phyloP scores from a whole-genome alignment of 495 filamentous ascomycete genomes.

The Aspergillus conjunctus region DNA sequence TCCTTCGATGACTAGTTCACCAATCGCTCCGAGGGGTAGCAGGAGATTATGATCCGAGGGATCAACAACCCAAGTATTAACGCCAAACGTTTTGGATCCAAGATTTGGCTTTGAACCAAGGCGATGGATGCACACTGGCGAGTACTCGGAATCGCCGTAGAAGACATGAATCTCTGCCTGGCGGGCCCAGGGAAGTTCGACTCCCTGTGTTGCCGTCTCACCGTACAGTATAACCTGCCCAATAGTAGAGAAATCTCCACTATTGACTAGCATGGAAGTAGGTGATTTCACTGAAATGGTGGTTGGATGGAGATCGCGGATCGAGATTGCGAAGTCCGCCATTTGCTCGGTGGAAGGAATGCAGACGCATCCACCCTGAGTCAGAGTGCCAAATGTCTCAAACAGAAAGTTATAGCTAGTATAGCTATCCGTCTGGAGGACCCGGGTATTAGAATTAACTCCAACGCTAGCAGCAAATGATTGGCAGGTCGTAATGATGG shows the following conservation, averaged over 20 bases:
- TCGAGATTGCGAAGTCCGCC: conserved; percentile 32
- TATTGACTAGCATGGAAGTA: conserved; percentile 21
- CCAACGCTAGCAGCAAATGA: conserved; percentile 49
- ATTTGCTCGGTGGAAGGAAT: conserved; percentile 38
- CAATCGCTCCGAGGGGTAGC: conserved; percentile 58
- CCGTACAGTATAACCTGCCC: conserved; percentile 26
- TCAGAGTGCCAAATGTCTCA: conserved; percentile 44
- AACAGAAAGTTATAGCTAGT: conserved; percentile 45
- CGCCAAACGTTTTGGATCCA: no score
- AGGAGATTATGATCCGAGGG: conserved; percentile 53
- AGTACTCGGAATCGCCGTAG: conserved; percentile 44
- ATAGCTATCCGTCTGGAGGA: conserved; percentile 60
- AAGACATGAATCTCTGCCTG: conserved; percentile 31
- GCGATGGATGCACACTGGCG: conserved; percentile 32
- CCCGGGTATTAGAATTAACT: conserved; percentile 51
- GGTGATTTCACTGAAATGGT: conserved; percentile 41
- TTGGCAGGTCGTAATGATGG: conserved; percentile 49
- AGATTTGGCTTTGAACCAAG: no score
- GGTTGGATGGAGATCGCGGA: conserved; percentile 40
- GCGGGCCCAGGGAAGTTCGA: conserved; percentile 20
- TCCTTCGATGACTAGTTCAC: conserved; percentile 66
- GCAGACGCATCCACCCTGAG: conserved; percentile 50
- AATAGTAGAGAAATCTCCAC: conserved; percentile 25
- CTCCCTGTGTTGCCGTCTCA: conserved; percentile 20
- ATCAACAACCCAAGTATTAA: conserved; percentile 64